These are phyloP conservation scores for Trifolium subterraneum DNA, from an alignment of 306 rosid genomes.

Conservation along the genomic window DNA sequence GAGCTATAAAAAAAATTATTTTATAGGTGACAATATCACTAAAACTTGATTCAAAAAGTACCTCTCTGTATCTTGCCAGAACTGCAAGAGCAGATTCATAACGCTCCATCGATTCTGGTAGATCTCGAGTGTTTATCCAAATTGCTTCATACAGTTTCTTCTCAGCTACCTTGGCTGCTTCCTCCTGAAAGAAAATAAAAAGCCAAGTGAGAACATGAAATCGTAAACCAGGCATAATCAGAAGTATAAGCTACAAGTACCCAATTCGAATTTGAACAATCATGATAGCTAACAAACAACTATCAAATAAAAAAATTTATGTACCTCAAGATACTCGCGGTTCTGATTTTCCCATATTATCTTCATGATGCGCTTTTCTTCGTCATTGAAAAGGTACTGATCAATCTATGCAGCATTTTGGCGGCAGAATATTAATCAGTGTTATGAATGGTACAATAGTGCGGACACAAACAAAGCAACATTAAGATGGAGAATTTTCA, in stretches of 20 bases:
- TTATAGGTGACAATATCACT: not conserved
- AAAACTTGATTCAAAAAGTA: constrained; percentile 19
- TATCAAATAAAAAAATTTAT: too few species aligned
- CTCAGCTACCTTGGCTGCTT: constrained; percentile 66
- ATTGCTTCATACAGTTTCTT: constrained; percentile 53
- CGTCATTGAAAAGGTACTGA: constrained; percentile 62
- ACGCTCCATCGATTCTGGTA: constrained; percentile 50
- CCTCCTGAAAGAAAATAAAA: constrained; percentile 54
- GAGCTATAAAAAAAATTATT: not conserved
- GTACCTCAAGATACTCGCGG: constrained; percentile 66
- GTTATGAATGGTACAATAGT: not conserved
- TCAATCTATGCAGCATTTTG: constrained; percentile 48
- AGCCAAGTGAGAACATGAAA: not conserved
- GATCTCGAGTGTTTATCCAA: constrained; percentile 46
- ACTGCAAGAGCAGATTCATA: constrained; percentile 53
- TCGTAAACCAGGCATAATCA: too few species aligned
- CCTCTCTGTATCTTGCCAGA: constrained; percentile 62
- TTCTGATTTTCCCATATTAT: constrained; percentile 68
- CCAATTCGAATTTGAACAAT: not conserved
- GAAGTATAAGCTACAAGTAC: too few species aligned
- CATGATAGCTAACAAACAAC: too few species aligned
- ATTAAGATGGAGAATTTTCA: constrained; percentile 9
- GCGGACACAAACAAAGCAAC: not conserved
- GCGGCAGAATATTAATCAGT: constrained; percentile 9
- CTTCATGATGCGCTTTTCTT: constrained; percentile 57